Percentiles rank a stretch among this genome's conserved stretches.
Conservation (phyloP, 2,329 filamentous ascomycete genomes). For the Trichoderma sp. region DNA sequence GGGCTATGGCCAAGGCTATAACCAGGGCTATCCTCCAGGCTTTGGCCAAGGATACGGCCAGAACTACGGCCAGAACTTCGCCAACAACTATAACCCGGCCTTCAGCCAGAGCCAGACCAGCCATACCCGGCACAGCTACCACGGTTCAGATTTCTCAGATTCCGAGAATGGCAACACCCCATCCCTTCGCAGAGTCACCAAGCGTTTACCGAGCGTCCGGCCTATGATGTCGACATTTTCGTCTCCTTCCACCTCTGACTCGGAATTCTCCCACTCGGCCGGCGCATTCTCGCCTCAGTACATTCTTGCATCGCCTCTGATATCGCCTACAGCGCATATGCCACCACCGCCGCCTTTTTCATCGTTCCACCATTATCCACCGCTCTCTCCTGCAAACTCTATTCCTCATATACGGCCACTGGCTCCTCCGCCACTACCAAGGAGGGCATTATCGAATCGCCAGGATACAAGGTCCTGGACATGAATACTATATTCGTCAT, state of each 20-base stretch:
- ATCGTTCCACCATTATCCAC: not conserved
- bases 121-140: not conserved
- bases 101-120: conserved; percentile 7
- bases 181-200: conserved; percentile 21
- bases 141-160: conserved; percentile 7
- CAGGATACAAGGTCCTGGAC: not conserved
- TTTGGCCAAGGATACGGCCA: not conserved
- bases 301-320: conserved; percentile 15
- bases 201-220: not conserved
- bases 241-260: conserved; percentile 15
- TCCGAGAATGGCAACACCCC: not conserved
- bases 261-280: conserved; percentile 6
- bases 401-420: not conserved
- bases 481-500: not conserved
- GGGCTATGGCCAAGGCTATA: not conserved
- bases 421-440: not conserved
- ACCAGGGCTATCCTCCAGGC: not conserved
- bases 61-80: not conserved
- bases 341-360: conserved; percentile 9
- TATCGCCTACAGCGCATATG: not conserved
- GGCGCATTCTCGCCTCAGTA: not conserved
- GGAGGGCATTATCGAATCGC: conserved; percentile 1
- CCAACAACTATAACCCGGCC: not conserved
- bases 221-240: not conserved
- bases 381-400: conserved; percentile 2